These are phyloP conservation scores for Colletotrichum phormii DNA, from an alignment of 2,329 filamentous ascomycete genomes.

Conservation along the genomic window DNA sequence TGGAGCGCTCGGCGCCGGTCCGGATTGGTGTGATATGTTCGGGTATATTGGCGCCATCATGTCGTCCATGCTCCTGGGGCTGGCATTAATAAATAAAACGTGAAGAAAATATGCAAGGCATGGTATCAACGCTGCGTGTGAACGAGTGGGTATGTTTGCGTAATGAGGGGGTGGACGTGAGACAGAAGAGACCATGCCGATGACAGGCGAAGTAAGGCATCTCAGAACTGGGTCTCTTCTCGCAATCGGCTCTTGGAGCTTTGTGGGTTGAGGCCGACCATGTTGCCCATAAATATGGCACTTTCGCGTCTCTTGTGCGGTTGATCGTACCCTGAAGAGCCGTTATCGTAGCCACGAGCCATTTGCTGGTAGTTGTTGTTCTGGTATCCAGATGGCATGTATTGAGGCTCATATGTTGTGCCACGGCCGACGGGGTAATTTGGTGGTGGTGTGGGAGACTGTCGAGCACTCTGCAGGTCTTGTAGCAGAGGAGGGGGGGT, in stretches of 20 bases:
- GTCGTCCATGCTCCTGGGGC: constrained; percentile 21
- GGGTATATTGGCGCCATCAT: constrained; percentile 35
- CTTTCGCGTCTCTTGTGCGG: constrained; percentile 68
- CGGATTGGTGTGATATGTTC: constrained; percentile 34
- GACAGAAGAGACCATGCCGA: constrained; percentile 33
- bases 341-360: constrained; percentile 48
- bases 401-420: constrained; percentile 58
- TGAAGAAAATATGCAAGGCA: constrained; percentile 29
- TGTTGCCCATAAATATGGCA: constrained; percentile 65
- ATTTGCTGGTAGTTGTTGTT: constrained; percentile 37
- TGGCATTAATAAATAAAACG: constrained; percentile 17
- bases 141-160: constrained; percentile 48
- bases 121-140: constrained; percentile 39
- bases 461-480: constrained; percentile 46
- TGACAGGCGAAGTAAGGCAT: constrained; percentile 36
- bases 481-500: constrained; percentile 62
- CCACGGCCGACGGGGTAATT: constrained; percentile 40
- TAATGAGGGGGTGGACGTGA: constrained; percentile 30
- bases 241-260: constrained; percentile 64
- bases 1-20: constrained; percentile 39
- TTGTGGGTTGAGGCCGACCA: constrained; percentile 62
- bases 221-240: constrained; percentile 64
- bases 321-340: constrained; percentile 49
- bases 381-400: constrained; percentile 46
- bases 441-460: constrained; percentile 60